Percentiles rank a stretch among this genome's conserved stretches.
These are phyloP conservation scores for Fusarium sp. DNA, from an alignment of 2,329 filamentous ascomycete species.

Conservation along the genomic window DNA sequence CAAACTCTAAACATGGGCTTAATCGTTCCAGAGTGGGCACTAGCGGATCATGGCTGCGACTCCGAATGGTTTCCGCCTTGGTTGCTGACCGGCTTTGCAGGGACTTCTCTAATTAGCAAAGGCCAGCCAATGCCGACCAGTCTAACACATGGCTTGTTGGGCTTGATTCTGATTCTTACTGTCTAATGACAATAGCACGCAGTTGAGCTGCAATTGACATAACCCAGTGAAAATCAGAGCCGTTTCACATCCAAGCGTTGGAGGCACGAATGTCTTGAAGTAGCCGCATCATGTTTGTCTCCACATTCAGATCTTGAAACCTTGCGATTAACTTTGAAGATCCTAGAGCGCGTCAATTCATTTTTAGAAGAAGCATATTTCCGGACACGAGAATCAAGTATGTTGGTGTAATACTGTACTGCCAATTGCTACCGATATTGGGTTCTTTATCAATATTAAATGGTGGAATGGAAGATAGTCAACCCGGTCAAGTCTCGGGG, in stretches of 20 bases:
- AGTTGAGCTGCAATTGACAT: neutral
- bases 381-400: neutral
- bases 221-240: neutral
- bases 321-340: constrained; percentile 1
- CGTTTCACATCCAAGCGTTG: constrained; percentile 15
- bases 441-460: constrained; percentile 16
- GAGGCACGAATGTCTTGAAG: constrained; percentile 21
- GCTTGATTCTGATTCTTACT: neutral
- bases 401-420: neutral
- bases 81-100: constrained; percentile 4
- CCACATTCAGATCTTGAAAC: constrained; percentile 25
- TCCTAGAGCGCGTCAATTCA: neutral
- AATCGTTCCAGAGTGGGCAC: constrained; percentile 24
- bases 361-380: neutral
- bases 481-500: constrained; percentile 41
- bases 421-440: constrained; percentile 11
- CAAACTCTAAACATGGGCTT: constrained; percentile 32
- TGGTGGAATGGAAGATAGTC: constrained; percentile 27
- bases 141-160: neutral
- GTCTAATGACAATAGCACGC: neutral
- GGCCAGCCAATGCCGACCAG: neutral
- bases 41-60: constrained; percentile 19
- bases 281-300: constrained; percentile 18
- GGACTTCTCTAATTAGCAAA: constrained; percentile 4
- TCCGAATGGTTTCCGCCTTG: constrained; percentile 8